Evolutionary conservation across 148 eudicot species (phyloP).

Genomic region (Camellia sinensis): DNA sequence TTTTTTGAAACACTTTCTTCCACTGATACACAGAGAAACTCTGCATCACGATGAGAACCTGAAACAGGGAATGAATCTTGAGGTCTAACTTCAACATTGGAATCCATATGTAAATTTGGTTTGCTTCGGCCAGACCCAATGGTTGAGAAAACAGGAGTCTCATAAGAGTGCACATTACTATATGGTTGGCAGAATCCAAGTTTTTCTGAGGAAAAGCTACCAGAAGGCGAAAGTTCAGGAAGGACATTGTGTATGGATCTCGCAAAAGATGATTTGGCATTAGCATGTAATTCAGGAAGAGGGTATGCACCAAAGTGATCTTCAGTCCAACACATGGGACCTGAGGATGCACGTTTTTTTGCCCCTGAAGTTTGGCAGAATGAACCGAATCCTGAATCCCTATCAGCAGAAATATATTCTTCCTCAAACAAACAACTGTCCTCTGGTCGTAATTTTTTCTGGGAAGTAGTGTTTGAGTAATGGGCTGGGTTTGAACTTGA

Average conservation of each 20-base stretch:
- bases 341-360: constrained; percentile 9
- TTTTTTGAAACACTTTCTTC: constrained; percentile 17
- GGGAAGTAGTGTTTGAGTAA: constrained; percentile 2
- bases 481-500: constrained; percentile 11
- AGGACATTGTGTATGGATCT: constrained; percentile 8
- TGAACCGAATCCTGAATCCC: constrained; percentile 20
- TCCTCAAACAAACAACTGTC: constrained; percentile 13
- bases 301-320: constrained; percentile 14
- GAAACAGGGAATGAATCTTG: constrained; percentile 2
- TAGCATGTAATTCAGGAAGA: constrained; percentile 9
- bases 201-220: constrained; percentile 18
- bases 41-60: constrained; percentile 15
- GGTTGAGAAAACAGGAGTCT: constrained; percentile 10
- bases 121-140: constrained; percentile 13
- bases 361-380: constrained; percentile 13
- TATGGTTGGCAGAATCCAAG: constrained; percentile 14
- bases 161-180: constrained; percentile 12
- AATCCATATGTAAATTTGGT: constrained; percentile 7
- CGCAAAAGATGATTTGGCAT: constrained; percentile 9
- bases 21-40: neutral
- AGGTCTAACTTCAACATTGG: constrained; percentile 3
- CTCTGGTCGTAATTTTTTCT: constrained; percentile 4
- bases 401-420: constrained; percentile 8
- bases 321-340: constrained; percentile 18
- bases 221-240: constrained; percentile 8